A percentile compares a stretch with the other conserved stretches of the same genome.
phyloP scores from a whole-genome alignment of 106 monocot genomes.

The Platanthera zijinensis region DNA sequence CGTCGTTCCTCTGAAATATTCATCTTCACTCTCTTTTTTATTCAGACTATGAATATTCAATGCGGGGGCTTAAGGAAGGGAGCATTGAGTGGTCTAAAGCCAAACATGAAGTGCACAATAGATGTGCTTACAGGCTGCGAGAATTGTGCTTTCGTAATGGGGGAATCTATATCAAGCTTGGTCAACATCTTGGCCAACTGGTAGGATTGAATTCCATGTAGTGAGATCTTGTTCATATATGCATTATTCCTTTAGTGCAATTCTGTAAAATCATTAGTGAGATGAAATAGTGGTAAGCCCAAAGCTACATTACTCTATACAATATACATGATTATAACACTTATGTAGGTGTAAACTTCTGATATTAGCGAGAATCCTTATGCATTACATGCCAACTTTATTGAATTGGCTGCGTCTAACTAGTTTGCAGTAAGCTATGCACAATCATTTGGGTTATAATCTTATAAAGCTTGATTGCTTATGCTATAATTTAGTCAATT shows the following conservation, averaged over 20 bases:
- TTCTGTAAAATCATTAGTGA: not conserved
- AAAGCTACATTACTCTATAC: not conserved
- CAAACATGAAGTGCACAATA: slow-evolving; percentile 61
- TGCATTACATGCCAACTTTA: not conserved
- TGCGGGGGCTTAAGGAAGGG: slow-evolving; percentile 57
- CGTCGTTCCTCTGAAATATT: not conserved
- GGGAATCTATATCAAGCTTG: slow-evolving; percentile 96
- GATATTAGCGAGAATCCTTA: not conserved
- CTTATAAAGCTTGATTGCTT: not conserved
- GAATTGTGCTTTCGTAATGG: slow-evolving; percentile 93
- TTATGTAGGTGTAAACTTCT: not conserved
- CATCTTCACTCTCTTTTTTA: not conserved
- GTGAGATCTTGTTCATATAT: not conserved
- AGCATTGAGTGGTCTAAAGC: slow-evolving; percentile 47
- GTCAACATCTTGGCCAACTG: slow-evolving; percentile 84
- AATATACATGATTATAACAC: not conserved
- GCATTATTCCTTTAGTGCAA: not conserved
- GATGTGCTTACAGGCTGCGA: slow-evolving; percentile 59
- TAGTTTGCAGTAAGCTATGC: not conserved
- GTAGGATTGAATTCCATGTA: slow-evolving; percentile 19
- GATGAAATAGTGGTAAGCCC: not conserved
- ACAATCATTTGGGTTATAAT: not conserved
- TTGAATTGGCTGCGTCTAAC: not conserved
- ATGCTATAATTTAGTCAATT: not conserved
- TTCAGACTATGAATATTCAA: slow-evolving; percentile 72